Percentiles rank a stretch among this genome's conserved stretches.
Conservation (phyloP, 208 protist genomes). For the Herpetomonas samuelpessoai region DNA sequence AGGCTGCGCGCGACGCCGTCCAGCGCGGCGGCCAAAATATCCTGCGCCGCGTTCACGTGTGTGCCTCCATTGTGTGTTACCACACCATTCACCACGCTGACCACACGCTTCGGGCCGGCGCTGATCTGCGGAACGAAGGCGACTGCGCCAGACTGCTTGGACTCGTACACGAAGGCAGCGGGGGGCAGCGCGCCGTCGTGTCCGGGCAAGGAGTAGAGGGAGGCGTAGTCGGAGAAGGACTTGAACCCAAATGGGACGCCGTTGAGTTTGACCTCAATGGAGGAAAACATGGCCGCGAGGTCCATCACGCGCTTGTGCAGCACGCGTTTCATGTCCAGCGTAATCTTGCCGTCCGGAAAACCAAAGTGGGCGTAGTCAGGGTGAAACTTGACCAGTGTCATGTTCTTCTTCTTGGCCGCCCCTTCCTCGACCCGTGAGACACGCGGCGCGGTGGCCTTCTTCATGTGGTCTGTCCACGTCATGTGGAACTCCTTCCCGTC, state of each 20-base stretch:
- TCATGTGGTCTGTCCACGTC: conserved; percentile 98
- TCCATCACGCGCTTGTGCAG: conserved; percentile 93
- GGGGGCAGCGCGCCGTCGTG: conserved; percentile 43
- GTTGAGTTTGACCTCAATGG: conserved; percentile 96
- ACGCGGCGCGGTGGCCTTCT: conserved; percentile 83
- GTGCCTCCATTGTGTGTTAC: conserved; percentile 98
- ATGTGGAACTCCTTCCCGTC: conserved; percentile 92
- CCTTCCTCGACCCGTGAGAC: conserved; percentile 68
- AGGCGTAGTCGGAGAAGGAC: conserved; percentile 97
- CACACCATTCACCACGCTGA: conserved; percentile 99
- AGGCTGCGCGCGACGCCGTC: conserved; percentile 56
- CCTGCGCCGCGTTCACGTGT: conserved; percentile 97
- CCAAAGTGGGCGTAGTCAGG: conserved; percentile 90
- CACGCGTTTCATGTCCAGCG: conserved; percentile 82
- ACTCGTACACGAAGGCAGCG: conserved; percentile 74
- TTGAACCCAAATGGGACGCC: conserved; percentile 91
- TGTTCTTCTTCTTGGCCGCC: conserved; percentile 45
- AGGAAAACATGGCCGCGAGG: conserved; percentile 89
- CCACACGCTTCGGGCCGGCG: conserved; percentile 89
- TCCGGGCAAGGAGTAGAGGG: conserved; percentile 67
- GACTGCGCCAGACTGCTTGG: conserved; percentile 49
- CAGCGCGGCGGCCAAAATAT: conserved; percentile 77
- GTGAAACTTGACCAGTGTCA: conserved; percentile 85
- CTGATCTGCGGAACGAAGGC: conserved; percentile 90
- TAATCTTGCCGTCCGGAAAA: conserved; percentile 62